A percentile compares a stretch with the other conserved stretches of the same genome.
phyloP scores from a whole-genome alignment of 345 rosid species.

The Camelina laxa region DNA sequence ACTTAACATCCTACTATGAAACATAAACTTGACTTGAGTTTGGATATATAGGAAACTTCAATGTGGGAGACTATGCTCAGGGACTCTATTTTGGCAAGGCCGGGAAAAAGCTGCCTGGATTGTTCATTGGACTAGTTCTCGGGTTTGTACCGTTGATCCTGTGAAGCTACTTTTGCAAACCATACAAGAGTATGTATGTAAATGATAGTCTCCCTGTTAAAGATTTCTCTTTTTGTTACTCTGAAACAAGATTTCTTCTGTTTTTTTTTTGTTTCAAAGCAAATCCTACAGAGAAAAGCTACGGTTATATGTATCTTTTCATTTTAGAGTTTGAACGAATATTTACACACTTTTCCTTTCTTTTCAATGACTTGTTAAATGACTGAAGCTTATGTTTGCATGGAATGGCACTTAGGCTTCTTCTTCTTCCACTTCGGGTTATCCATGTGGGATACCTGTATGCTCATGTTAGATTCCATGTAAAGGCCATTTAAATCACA shows the following conservation, averaged over 20 bases:
- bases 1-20: not conserved
- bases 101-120: conserved; percentile 19
- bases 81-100: conserved; percentile 52
- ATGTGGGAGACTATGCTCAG: conserved; percentile 48
- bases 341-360: conserved; percentile 25
- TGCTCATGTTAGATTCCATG: conserved; percentile 18
- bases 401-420: conserved; percentile 26
- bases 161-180: not conserved
- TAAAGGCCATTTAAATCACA: conserved; percentile 12
- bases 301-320: not conserved
- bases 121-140: conserved; percentile 41
- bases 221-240: conserved; percentile 10
- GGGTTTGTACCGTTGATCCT: conserved; percentile 30
- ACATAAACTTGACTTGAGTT: not conserved
- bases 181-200: not conserved
- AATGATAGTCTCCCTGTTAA: not conserved
- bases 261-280: not conserved
- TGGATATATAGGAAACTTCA: conserved; percentile 53
- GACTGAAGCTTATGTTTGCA: conserved; percentile 17
- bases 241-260: conserved; percentile 1
- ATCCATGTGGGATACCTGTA: conserved; percentile 64
- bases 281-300: conserved; percentile 22
- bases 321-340: not conserved
- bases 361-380: conserved; percentile 26
- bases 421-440: conserved; percentile 51